Evolutionary conservation across 345 rosid species (phyloP), one percentile per base, ranked within the genome.

Genomic region (Arabis hirsuta): DNA sequence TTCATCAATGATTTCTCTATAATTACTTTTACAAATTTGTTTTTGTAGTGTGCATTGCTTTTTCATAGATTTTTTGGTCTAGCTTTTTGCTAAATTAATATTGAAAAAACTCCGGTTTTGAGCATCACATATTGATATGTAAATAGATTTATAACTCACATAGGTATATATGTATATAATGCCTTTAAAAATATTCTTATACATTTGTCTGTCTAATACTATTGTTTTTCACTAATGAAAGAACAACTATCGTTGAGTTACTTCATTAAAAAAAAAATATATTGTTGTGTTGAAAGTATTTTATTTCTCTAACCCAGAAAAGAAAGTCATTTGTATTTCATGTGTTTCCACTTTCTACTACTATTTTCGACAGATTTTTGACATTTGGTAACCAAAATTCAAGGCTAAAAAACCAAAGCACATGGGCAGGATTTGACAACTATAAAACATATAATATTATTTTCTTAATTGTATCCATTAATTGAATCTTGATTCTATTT

Each of bases 361-460:
- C 12, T 50, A 29, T 36, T 39, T 34, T 38, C 42, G 55, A 67
- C 55, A 41, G 11, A 36, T 14, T 45, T 32, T 68, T 34, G 56
- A 44, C 36, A 53, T 44, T 58, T 76, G 70, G 19, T 51, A 65
- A 27, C 72, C 19, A 48, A 36, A 59, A 55, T 65, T 56, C 12
- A 65, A 73, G 39, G 42, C 57, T 56, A 34, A 55, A 59, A 71
- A 54, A 65, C 6, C 39, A 59, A 58, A 62, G 47, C 69, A 69
- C 70, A 76, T 76, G 65, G 60, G 27, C 39, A 54, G n/a, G n/a
- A 55, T 53, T 53, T 69, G 63, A 68, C 73, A 75, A 75, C 53
- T 46, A 44, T 12, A 20, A 27, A 60, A 50, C 55, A 71, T 38
- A 14, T 48, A 38, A 26, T 51, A 57, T 56, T 46, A 43, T 55